Conservation (phyloP, 495 filamentous ascomycete genomes). For the Aspergillus diversus region DNA sequence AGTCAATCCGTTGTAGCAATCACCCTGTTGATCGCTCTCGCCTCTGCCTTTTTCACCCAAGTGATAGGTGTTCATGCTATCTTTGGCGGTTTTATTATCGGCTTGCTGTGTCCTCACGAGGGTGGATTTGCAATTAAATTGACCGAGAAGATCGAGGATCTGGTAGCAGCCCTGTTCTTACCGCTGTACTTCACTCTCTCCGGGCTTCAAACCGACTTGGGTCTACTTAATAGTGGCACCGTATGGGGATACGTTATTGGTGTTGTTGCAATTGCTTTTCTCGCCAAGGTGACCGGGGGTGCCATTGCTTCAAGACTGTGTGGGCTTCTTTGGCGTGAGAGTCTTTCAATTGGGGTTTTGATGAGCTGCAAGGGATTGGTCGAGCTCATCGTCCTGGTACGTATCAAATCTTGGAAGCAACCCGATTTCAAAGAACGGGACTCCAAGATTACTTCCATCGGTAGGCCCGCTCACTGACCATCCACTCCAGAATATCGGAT, state of each 20-base stretch:
- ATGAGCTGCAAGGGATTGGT: constrained; percentile 99
- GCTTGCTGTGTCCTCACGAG: constrained; percentile 91
- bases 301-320: constrained; percentile 76
- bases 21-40: constrained; percentile 77
- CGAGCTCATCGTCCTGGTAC: constrained; percentile 91
- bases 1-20: constrained; percentile 83
- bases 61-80: constrained; percentile 92
- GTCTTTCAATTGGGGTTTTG: constrained; percentile 84
- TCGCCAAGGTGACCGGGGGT: constrained; percentile 84
- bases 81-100: constrained; percentile 87
- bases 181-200: constrained; percentile 96
- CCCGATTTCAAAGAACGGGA: background rate
- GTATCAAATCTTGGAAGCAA: constrained; percentile 26
- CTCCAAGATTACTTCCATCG: background rate
- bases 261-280: constrained; percentile 81
- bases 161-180: constrained; percentile 85
- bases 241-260: constrained; percentile 94
- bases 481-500: constrained; percentile 77
- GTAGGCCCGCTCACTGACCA: constrained; percentile 26
- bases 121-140: constrained; percentile 93
- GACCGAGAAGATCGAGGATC: constrained; percentile 94
- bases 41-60: constrained; percentile 93
- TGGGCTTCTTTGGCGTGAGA: constrained; percentile 91
- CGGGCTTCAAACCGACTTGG: constrained; percentile 86
- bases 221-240: constrained; percentile 77